A percentile compares a stretch with the other conserved stretches of the same genome.
Conservation (phyloP, 2,329 filamentous ascomycete species). For the Clonostachys rhizophaga region DNA sequence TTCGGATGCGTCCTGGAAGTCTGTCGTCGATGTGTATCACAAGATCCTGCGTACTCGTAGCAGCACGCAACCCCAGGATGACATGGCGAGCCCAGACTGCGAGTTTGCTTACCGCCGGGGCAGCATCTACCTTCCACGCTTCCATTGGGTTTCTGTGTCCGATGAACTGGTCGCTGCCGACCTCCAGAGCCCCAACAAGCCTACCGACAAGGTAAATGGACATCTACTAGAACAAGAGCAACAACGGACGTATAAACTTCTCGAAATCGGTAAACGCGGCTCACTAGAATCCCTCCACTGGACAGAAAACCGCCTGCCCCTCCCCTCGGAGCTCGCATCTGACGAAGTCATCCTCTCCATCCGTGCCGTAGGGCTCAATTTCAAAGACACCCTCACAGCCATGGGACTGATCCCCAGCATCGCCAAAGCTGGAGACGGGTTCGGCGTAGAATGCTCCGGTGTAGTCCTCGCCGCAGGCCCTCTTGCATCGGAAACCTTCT, state of each 20-base stretch:
- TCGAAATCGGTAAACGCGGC: not conserved
- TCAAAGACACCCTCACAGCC: conserved; percentile 20
- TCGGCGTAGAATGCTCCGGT: conserved; percentile 28
- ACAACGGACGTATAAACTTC: not conserved
- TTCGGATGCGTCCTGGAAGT: no score
- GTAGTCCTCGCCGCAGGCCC: conserved; percentile 8
- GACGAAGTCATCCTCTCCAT: not conserved
- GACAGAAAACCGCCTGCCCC: not conserved
- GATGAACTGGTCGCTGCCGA: no score
- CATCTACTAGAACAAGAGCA: no score
- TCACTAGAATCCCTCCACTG: not conserved
- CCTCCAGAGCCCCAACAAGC: no score
- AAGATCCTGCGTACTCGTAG: no score
- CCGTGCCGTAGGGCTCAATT: not conserved
- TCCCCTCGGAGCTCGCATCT: not conserved
- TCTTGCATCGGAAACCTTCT: conserved; percentile 6
- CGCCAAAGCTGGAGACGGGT: not conserved
- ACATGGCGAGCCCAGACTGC: no score
- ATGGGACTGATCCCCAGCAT: conserved; percentile 20
- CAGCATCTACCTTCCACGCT: no score
- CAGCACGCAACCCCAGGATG: no score
- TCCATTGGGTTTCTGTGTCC: no score
- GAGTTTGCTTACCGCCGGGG: no score
- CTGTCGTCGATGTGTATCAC: no score
- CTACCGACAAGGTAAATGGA: no score